A percentile compares a stretch with the other conserved stretches of the same genome.
phyloP scores from a whole-genome alignment of 495 filamentous ascomycete species.

The Talaromyces stipitatus region DNA sequence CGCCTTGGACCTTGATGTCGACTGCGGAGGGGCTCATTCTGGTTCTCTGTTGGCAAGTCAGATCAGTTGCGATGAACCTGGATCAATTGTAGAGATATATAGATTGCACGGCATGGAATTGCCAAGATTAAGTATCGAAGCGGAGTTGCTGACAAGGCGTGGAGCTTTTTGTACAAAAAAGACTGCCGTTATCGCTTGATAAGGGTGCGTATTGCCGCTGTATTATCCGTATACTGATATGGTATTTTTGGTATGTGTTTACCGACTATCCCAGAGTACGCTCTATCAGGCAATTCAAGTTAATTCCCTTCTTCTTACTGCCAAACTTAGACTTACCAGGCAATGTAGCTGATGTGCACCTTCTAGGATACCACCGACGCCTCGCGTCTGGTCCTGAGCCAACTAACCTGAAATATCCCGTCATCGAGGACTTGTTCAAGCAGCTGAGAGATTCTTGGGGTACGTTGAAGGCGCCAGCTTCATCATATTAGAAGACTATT shows the following conservation, averaged over 20 bases:
- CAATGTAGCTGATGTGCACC: neutral
- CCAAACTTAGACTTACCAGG: neutral
- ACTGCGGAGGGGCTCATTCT: conserved; percentile 36
- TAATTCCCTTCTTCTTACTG: too few species aligned
- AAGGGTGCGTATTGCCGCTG: too few species aligned
- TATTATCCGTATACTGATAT: neutral
- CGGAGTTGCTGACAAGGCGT: neutral
- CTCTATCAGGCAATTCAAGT: too few species aligned
- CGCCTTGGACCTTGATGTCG: conserved; percentile 29
- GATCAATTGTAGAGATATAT: too few species aligned
- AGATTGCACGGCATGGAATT: neutral
- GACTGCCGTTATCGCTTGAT: neutral
- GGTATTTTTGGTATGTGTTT: neutral
- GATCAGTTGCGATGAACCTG: too few species aligned
- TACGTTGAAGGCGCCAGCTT: conserved; percentile 6
- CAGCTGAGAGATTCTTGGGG: conserved; percentile 4
- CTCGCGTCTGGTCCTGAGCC: conserved; percentile 3
- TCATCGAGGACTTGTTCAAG: conserved; percentile 7
- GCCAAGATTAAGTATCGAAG: neutral
- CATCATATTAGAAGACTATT: neutral
- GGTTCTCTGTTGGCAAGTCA: conserved; percentile 1
- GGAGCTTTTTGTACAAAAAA: neutral
- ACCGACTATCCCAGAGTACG: too few species aligned
- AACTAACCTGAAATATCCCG: conserved; percentile 6
- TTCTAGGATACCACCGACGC: conserved; percentile 3